Evolutionary conservation across 2,329 filamentous ascomycete species (phyloP).

Genomic region (Colletotrichum destructivum): DNA sequence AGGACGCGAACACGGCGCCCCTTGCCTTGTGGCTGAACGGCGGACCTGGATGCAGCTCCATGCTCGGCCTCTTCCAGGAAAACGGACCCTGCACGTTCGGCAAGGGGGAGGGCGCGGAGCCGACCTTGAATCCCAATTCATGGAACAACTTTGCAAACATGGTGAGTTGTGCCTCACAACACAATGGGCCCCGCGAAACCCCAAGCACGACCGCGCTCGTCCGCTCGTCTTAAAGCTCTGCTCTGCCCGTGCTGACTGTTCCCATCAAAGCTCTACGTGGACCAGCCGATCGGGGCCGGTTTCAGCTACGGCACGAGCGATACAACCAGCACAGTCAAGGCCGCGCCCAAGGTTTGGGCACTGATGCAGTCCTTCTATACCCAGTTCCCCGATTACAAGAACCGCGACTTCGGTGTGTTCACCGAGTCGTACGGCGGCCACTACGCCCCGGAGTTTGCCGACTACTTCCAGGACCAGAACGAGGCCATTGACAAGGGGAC

Average conservation of each 20-base stretch:
- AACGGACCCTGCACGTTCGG: slow-evolving; percentile 62
- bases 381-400: slow-evolving; percentile 74
- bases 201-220: slow-evolving; percentile 25
- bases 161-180: slow-evolving; percentile 39
- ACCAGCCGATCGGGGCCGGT: slow-evolving; percentile 48
- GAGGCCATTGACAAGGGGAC: slow-evolving; percentile 61
- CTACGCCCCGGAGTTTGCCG: slow-evolving; percentile 70
- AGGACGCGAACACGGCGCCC: slow-evolving; percentile 50
- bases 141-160: slow-evolving; percentile 61
- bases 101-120: slow-evolving; percentile 50
- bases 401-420: slow-evolving; percentile 69
- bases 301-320: slow-evolving; percentile 49
- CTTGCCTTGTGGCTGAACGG: slow-evolving; percentile 57
- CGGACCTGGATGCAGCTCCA: slow-evolving; percentile 57
- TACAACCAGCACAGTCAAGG: slow-evolving; percentile 59
- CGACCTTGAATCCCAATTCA: slow-evolving; percentile 60
- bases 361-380: slow-evolving; percentile 74
- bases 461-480: slow-evolving; percentile 72
- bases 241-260: slow-evolving; percentile 16
- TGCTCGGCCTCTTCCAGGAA: slow-evolving; percentile 60
- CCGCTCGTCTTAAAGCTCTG: slow-evolving; percentile 53
- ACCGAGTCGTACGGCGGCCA: slow-evolving; percentile 72
- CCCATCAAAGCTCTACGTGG: slow-evolving; percentile 42
- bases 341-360: slow-evolving; percentile 68
- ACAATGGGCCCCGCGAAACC: not conserved